Conservation (phyloP, 2,329 filamentous ascomycete species). For the Arthrobotrys sphaeroides region DNA sequence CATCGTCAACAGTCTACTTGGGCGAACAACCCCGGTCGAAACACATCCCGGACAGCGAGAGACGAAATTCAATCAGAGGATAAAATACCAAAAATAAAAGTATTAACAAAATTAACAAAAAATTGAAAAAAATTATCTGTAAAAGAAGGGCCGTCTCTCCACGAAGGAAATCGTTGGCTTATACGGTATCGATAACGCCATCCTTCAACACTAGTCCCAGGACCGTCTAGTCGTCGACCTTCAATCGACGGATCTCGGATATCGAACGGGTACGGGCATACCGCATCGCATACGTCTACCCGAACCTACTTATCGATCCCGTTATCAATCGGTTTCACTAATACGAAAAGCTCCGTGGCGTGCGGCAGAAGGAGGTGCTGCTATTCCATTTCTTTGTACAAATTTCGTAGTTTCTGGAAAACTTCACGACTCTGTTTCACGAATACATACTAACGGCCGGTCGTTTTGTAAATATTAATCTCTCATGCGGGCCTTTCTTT, state of each 20-base stretch:
- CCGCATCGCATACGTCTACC: not conserved
- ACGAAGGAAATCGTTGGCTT: too few species aligned
- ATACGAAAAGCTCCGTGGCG: too few species aligned
- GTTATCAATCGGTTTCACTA: not conserved
- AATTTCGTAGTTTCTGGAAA: not conserved
- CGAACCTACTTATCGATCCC: not conserved
- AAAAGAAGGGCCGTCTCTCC: not conserved
- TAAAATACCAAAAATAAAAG: not conserved
- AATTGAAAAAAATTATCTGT: not conserved
- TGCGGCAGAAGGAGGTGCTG: too few species aligned
- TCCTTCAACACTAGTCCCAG: not conserved
- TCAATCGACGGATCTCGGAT: not conserved
- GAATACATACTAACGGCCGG: too few species aligned
- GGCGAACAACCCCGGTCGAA: constrained; percentile 50
- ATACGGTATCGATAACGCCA: too few species aligned
- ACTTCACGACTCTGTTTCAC: not conserved
- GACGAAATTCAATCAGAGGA: not conserved
- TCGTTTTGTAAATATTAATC: not conserved
- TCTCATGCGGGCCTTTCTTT: not conserved
- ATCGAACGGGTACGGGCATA: constrained; percentile 1
- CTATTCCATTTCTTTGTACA: not conserved
- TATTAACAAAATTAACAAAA: not conserved
- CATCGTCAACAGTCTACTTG: constrained; percentile 45
- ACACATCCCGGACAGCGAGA: constrained; percentile 10
- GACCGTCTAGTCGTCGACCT: not conserved